Conservation (phyloP, 1,284 basidiomycete species). For the Ustilago hordei region DNA sequence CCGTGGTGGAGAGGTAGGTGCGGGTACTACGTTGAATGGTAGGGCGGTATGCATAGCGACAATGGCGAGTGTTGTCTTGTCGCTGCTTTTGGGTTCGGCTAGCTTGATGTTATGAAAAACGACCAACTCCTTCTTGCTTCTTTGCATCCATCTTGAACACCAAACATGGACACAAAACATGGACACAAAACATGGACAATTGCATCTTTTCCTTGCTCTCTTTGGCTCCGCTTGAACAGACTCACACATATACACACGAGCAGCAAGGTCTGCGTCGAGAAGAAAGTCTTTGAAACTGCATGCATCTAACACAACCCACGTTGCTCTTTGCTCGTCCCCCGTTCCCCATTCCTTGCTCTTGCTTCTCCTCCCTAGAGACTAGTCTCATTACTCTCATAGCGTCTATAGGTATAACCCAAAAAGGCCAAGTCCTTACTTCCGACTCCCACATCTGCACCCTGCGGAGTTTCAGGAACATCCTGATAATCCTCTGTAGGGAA, state of each 20-base stretch:
- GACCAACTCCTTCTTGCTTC: background rate
- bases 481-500: constrained; percentile 97
- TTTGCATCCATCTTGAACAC: no score
- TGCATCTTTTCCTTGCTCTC: no score
- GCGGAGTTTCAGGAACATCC: constrained; percentile 76
- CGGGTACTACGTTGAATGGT: background rate
- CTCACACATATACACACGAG: no score
- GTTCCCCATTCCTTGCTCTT: no score
- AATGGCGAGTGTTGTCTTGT: background rate
- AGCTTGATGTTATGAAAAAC: background rate
- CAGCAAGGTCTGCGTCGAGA: no score
- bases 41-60: background rate
- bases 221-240: no score
- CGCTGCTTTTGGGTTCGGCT: background rate
- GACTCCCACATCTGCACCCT: constrained; percentile 61
- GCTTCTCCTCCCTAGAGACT: constrained; percentile 24
- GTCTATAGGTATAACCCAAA: constrained; percentile 66
- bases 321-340: no score
- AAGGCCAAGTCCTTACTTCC: constrained; percentile 68
- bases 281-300: no score
- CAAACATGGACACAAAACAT: no score
- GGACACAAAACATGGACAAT: no score
- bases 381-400: constrained; percentile 66
- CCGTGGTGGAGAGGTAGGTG: background rate
- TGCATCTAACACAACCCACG: no score